Conservation (phyloP, 1,139 yeast genomes). For the Saccharomyces hybrid region DNA sequence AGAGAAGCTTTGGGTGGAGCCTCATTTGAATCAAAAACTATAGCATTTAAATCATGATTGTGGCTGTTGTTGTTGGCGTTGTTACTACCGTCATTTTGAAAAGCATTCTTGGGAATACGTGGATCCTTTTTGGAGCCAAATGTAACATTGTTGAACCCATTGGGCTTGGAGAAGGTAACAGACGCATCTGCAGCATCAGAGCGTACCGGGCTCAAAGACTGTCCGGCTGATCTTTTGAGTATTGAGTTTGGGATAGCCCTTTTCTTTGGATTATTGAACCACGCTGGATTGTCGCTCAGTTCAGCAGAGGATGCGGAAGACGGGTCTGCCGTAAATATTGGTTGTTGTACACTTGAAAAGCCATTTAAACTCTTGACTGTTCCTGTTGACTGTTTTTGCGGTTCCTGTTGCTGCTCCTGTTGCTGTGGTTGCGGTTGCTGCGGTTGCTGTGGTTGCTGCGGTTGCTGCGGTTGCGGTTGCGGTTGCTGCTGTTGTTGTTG, state of each 20-base stretch:
- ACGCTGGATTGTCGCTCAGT: not conserved
- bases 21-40: conserved; percentile 20
- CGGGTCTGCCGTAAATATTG: not conserved
- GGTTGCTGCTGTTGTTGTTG: not conserved
- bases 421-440: no score
- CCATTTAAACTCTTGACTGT: conserved; percentile 2
- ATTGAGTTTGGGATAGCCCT: conserved; percentile 2
- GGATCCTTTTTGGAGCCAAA: conserved; percentile 34
- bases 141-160: conserved; percentile 32
- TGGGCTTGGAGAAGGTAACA: not conserved
- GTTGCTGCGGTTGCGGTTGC: no score
- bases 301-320: not conserved
- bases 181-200: conserved; percentile 1
- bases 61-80: conserved; percentile 21
- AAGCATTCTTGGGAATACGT: conserved; percentile 8
- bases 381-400: conserved; percentile 8
- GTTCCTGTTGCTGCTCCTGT: not conserved
- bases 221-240: conserved; percentile 18
- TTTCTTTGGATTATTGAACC: conserved; percentile 7
- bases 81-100: not conserved
- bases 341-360: not conserved
- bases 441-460: not conserved
- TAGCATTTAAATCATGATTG: conserved; percentile 25
- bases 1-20: conserved; percentile 4
- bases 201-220: conserved; percentile 3